phyloP scores from a whole-genome alignment of 164 flowering plant genomes.

The Kingdonia uniflora region DNA sequence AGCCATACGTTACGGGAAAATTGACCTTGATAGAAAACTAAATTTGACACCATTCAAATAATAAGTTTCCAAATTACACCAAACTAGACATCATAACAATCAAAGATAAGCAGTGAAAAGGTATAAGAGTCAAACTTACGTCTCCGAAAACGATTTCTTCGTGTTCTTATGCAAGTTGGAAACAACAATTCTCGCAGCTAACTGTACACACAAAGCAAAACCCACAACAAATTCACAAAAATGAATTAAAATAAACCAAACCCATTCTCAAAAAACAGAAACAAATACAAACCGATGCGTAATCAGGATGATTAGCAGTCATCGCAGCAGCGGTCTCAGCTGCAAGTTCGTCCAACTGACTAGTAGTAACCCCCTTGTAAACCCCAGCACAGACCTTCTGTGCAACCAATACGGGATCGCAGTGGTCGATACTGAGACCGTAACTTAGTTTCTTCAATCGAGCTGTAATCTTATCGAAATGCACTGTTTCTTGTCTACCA shows the following conservation, averaged over 20 bases:
- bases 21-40: no score
- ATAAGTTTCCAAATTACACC: neutral
- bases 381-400: conserved; percentile 99
- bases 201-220: conserved; percentile 26
- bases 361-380: conserved; percentile 93
- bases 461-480: conserved; percentile 94
- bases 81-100: neutral
- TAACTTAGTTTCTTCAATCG: conserved; percentile 93
- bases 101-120: neutral
- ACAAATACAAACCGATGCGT: conserved; percentile 63
- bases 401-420: conserved; percentile 86
- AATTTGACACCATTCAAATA: no score
- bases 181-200: conserved; percentile 94
- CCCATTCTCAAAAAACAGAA: neutral
- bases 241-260: neutral
- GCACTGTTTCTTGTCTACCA: conserved; percentile 84
- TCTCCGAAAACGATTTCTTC: conserved; percentile 84
- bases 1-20: no score
- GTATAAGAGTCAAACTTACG: conserved; percentile 39
- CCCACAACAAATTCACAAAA: neutral
- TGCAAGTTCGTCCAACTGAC: conserved; percentile 93
- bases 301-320: conserved; percentile 97
- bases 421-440: conserved; percentile 81
- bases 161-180: conserved; percentile 98
- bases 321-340: conserved; percentile 96